phyloP scores from a whole-genome alignment of 257 asterid species.

The Jacaranda mimosifolia region DNA sequence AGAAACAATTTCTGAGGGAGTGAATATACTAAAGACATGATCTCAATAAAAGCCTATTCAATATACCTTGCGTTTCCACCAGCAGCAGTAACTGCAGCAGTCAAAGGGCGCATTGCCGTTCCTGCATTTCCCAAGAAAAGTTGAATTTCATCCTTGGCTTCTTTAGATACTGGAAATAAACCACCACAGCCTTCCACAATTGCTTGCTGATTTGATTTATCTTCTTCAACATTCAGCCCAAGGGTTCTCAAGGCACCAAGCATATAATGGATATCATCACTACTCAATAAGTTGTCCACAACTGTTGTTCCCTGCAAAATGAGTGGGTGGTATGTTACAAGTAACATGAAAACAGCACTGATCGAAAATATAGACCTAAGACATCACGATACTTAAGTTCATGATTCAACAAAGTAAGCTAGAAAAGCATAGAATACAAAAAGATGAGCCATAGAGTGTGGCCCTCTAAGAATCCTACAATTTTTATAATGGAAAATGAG shows the following conservation, averaged over 20 bases:
- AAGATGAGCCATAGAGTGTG: background rate
- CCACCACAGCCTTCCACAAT: conserved; percentile 77
- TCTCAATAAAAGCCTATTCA: background rate
- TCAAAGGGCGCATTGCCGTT: conserved; percentile 88
- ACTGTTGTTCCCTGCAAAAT: conserved; percentile 70
- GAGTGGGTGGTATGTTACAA: conserved; percentile 27
- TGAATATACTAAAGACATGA: background rate
- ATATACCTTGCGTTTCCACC: conserved; percentile 71
- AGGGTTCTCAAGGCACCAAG: conserved; percentile 77
- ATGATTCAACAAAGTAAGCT: background rate
- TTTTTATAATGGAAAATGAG: too few relatives aligned
- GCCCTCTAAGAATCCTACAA: too few relatives aligned
- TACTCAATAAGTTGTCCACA: conserved; percentile 72
- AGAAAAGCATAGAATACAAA: background rate
- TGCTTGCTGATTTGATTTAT: conserved; percentile 60
- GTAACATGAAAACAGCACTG: background rate
- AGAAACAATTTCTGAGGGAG: background rate
- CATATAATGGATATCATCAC: conserved; percentile 84
- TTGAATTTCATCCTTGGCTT: conserved; percentile 64
- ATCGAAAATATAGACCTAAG: background rate
- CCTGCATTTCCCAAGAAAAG: conserved; percentile 89
- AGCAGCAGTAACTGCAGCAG: conserved; percentile 81
- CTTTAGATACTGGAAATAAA: conserved; percentile 64
- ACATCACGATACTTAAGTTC: background rate
- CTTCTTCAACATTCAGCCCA: conserved; percentile 68